Evolutionary conservation across 2,329 filamentous ascomycete genomes (phyloP), one percentile per base, ranked within the genome.

Genomic region (Sclerotinia minor): DNA sequence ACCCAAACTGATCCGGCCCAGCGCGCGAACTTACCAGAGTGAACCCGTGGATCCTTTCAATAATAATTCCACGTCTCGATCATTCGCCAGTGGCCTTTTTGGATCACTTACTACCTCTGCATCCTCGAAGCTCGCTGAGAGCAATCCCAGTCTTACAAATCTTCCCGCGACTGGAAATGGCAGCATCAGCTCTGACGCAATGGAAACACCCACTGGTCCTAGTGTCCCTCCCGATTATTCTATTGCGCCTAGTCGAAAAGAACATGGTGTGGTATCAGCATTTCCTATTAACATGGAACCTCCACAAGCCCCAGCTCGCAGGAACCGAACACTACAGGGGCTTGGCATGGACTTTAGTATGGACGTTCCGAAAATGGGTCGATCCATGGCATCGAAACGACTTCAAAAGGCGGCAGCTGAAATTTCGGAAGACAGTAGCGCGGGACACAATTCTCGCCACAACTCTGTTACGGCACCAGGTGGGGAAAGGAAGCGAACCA

Each of bases 401-500:
- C 65, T 65, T 60, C 76, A 72, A 65, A 79, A 72, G 68, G 71
- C 68, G 67, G 72, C 72, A 61, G 35, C 65, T 35, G 76, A 76
- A 65, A 70, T 69, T 52, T 68, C 71, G 17, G 76, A 75, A 65
- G 76, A 77, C 11, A 52, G 29, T 35, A 41, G 55, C 35, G 50
- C 45, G 71, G 74, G 35, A 67, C 74, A 44, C 15, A 60, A 57
- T n/a, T 66, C 58, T 72, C 59, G 57, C 63, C 71, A 69, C 52
- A 74, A 69, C 67, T 67, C 75, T 69, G 38, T 63, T 52, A 50
- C 59, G 13, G 66, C 72, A 65, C 64, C 69, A 24, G 82, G 80
- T 5, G 79, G 83, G 19, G 91, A 94, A 69, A 87, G 93, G 77
- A 98, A 97, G 80, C 88, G 94, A 73, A 97, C 93, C 1, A 86